Conservation (phyloP, 805 yeast genomes). For the Yarrowia porcina region DNA sequence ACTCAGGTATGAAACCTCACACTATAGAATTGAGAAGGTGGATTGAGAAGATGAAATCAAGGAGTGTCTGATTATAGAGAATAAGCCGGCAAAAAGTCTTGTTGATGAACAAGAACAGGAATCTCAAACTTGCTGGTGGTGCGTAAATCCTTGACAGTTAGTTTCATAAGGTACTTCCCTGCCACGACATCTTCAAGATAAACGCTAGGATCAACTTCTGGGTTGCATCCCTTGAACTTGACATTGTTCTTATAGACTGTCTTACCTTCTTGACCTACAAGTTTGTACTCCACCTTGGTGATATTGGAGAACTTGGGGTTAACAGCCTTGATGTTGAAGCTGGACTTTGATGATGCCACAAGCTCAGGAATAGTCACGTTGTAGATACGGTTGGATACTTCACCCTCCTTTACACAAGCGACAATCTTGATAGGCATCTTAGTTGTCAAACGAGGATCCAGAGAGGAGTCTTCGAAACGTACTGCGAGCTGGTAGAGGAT, state of each 20-base stretch:
- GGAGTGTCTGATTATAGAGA: background rate
- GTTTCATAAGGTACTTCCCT: background rate
- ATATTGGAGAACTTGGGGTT: conserved; percentile 1
- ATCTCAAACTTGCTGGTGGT: background rate
- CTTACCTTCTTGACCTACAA: background rate
- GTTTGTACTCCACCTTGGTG: background rate
- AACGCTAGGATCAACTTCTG: background rate
- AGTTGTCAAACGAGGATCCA: background rate
- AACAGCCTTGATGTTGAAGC: background rate
- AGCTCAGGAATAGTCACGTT: background rate
- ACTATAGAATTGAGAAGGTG: no score
- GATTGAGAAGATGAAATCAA: background rate
- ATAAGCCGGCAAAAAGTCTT: background rate
- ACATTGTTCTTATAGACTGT: background rate
- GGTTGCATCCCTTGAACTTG: background rate
- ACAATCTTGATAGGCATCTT: background rate
- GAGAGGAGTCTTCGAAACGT: background rate
- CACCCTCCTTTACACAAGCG: background rate
- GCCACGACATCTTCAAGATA: background rate
- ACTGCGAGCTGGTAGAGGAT: background rate
- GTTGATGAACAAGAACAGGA: background rate
- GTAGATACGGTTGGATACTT: background rate
- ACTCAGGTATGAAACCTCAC: background rate
- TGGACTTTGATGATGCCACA: background rate
- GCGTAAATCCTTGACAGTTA: background rate